Evolutionary conservation across 75 land plant species (phyloP), one percentile per base, ranked within the genome.

Genomic region (Pinus taeda): DNA sequence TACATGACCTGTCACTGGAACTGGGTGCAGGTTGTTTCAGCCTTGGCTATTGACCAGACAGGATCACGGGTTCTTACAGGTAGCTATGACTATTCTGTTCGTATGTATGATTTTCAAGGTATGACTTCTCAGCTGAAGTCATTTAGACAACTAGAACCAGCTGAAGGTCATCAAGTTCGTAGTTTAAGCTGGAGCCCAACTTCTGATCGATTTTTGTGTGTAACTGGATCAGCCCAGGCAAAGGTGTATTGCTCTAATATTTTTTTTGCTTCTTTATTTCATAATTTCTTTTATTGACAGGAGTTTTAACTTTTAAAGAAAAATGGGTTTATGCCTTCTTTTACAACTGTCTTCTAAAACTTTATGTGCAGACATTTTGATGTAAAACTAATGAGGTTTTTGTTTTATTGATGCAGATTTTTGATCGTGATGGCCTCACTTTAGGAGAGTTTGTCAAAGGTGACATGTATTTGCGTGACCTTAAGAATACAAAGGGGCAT

Each of bases 81-180:
- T 60, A 90, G 99, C 79, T 97, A 95, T 82, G 99, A 97, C 74
- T 95, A 97, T 66, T 61, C 87, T 21, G 91, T 97, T 9, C 87
- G 94, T 1, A 97, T 97, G 99, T 97, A 88, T 81, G 99, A 97
- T 77, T 97, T 97, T 65, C 99, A 97, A 95, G 99, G 99, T 15
- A 97, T 97, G 99, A 90, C 90, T 85, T 83, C 99, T 42, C 91
- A 88, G 57, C 77, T 97, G 76, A 81, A 77, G 71, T 97, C 99
- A 1, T 97, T 97, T 78, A 88, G 99, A 60, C 99, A 95, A 80
- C 49, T 95, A 12, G 98, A 97, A 65, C 99, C 99, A 42, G 89
- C 76, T 85, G 99, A 97, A 80, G 99, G 99, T 6, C 99, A 97
- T 59, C 99, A 95, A 84, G 83, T 97, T 26, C 98, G 99, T 57